Conservation (phyloP, 2,329 filamentous ascomycete species). For the Tricladium varicosporioides region DNA sequence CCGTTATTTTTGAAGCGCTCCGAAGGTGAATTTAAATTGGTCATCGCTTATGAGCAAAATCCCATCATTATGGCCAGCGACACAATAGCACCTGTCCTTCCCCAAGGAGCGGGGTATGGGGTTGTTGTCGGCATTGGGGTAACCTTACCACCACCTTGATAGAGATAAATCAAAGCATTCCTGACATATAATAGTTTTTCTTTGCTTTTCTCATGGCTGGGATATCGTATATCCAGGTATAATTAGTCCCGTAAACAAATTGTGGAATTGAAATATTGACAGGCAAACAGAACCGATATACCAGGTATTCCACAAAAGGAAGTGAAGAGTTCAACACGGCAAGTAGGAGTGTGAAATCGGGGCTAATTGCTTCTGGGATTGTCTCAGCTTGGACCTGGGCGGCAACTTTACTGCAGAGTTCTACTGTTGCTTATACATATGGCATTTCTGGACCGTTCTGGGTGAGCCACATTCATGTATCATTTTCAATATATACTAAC, state of each 20-base stretch:
- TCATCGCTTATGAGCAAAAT: no score
- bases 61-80: background rate
- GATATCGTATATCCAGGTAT: constrained; percentile 8
- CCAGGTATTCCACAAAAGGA: constrained; percentile 7
- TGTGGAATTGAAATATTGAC: background rate
- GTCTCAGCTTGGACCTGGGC: constrained; percentile 92
- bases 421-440: constrained; percentile 75
- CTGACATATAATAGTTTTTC: constrained; percentile 21
- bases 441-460: constrained; percentile 63
- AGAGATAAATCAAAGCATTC: background rate
- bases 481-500: background rate
- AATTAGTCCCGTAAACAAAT: background rate
- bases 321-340: constrained; percentile 83
- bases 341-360: constrained; percentile 81
- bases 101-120: constrained; percentile 45
- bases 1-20: no score
- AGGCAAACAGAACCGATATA: constrained; percentile 4
- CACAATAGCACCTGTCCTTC: background rate
- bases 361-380: constrained; percentile 81
- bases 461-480: constrained; percentile 42
- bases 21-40: no score
- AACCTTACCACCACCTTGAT: background rate
- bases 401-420: constrained; percentile 73
- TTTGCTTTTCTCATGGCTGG: constrained; percentile 41
- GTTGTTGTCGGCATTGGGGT: constrained; percentile 49